Percentiles rank a stretch among this genome's conserved stretches.
Evolutionary conservation across 148 eudicot genomes (phyloP).

Genomic region (Silene conica): DNA sequence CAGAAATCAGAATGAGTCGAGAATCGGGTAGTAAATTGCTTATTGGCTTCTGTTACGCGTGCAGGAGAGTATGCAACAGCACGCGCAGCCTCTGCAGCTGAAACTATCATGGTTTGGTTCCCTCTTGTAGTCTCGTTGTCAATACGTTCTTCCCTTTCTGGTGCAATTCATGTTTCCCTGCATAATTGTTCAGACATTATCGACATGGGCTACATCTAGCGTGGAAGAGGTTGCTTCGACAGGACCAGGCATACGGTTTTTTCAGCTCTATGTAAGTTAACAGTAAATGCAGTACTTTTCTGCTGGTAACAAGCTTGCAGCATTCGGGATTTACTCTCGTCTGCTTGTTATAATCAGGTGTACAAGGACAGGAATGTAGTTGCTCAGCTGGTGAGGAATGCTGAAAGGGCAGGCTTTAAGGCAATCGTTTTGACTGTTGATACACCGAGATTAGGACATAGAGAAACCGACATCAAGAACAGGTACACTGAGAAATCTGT

Average conservation of each 20-base stretch:
- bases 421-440: slow-evolving; percentile 96
- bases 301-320: too few species aligned
- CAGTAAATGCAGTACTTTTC: neutral
- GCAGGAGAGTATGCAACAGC: slow-evolving; percentile 98
- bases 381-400: slow-evolving; percentile 95
- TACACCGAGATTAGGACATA: slow-evolving; percentile 85
- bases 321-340: neutral
- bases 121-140: neutral
- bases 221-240: slow-evolving; percentile 99
- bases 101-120: slow-evolving; percentile 80
- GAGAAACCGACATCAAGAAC: slow-evolving; percentile 95
- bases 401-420: slow-evolving; percentile 95
- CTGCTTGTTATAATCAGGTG: slow-evolving; percentile 47
- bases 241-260: slow-evolving; percentile 97
- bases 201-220: slow-evolving; percentile 98
- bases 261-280: slow-evolving; percentile 91
- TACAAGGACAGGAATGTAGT: slow-evolving; percentile 95
- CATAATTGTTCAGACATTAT: slow-evolving; percentile 55
- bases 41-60: slow-evolving; percentile 11
- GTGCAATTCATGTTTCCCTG: neutral
- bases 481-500: slow-evolving; percentile 32
- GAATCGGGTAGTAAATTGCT: neutral
- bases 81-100: slow-evolving; percentile 92
- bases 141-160: neutral
- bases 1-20: neutral